Conservation (phyloP, 805 yeast genomes). For the Kodamaea restingae region DNA sequence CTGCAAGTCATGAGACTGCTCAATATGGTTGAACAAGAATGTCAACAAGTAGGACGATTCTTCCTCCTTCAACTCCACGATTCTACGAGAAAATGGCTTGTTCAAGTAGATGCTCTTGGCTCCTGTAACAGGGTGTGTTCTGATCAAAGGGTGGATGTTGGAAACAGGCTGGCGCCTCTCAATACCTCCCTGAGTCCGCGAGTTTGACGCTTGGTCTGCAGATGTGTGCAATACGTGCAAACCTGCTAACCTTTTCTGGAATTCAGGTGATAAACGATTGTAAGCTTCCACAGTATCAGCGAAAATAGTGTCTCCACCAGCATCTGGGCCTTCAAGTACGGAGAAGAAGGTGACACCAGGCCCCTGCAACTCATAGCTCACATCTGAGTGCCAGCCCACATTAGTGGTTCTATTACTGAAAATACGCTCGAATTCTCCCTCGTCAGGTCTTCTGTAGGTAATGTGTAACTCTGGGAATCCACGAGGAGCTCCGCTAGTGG, state of each 20-base stretch:
- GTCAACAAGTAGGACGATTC: slow-evolving; percentile 29
- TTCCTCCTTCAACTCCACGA: slow-evolving; percentile 33
- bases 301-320: slow-evolving; percentile 38
- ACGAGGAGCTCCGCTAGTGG: slow-evolving; percentile 67
- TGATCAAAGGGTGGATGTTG: slow-evolving; percentile 32
- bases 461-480: slow-evolving; percentile 33
- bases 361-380: slow-evolving; percentile 34
- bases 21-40: slow-evolving; percentile 31
- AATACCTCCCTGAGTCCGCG: slow-evolving; percentile 29
- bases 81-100: slow-evolving; percentile 31
- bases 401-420: slow-evolving; percentile 26
- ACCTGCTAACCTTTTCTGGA: slow-evolving; percentile 28
- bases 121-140: slow-evolving; percentile 34
- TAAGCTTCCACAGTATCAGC: slow-evolving; percentile 38
- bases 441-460: slow-evolving; percentile 30
- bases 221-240: slow-evolving; percentile 35
- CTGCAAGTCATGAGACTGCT: slow-evolving; percentile 32
- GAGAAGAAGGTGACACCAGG: slow-evolving; percentile 33
- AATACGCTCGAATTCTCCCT: slow-evolving; percentile 25
- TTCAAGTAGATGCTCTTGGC: slow-evolving; percentile 30
- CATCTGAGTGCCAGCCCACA: slow-evolving; percentile 37
- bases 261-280: slow-evolving; percentile 33
- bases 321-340: slow-evolving; percentile 33
- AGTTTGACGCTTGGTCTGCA: slow-evolving; percentile 27
- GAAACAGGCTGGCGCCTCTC: slow-evolving; percentile 31